Evolutionary conservation across 352 stramenopile genomes (phyloP), one percentile per base, ranked within the genome.

Genomic region (Phytophthora hibernalis): DNA sequence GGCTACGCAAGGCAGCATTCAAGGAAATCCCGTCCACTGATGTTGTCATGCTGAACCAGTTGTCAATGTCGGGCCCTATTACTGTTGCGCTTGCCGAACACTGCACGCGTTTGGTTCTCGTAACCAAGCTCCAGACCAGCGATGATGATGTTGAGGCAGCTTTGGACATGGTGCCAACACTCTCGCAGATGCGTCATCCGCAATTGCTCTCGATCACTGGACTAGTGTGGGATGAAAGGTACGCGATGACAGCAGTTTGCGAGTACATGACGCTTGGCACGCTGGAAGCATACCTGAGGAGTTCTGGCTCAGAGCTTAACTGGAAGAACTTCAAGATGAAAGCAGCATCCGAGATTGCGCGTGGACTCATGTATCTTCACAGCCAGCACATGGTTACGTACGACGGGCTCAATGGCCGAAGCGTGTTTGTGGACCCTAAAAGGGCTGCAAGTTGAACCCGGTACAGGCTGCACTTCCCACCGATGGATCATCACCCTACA

Each of bases 271-370:
- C 85, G 45, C 55, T 84, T 10, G 85, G 85, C 6, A 91, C 85
- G 5, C 73, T 93, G 0, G 83, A 91, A 70, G 68, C 79, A 13
- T 84, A 90, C 28, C 53, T 93, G 31, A 53, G 74, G 5, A 68
- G 53, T 40, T 67, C 68, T 33, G 60, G 65, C 3, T 67, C 60
- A 5, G 55, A 79, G 12, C 70, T 92, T 2, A 89, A 83, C 40
- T 95, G 87, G 87, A 67, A 71, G 21, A 89, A 89, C 40, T 92
- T 91, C 64, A 93, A 93, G 73, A 80, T 91, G 52, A 87, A 89
- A 59, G 81, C 86, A 16, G 85, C 85, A 20, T 62, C 79, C 22
- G 73, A 93, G 43, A 77, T 95, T 26, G 79, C 85, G 1, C 77
- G 72, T 26, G 83, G 77, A 4, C 74, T 95, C 30, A 90, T 91